Base-by-base conservation (phyloP, 495 filamentous ascomycete genomes). In the Hyphodiscus hymeniophilus region DNA sequence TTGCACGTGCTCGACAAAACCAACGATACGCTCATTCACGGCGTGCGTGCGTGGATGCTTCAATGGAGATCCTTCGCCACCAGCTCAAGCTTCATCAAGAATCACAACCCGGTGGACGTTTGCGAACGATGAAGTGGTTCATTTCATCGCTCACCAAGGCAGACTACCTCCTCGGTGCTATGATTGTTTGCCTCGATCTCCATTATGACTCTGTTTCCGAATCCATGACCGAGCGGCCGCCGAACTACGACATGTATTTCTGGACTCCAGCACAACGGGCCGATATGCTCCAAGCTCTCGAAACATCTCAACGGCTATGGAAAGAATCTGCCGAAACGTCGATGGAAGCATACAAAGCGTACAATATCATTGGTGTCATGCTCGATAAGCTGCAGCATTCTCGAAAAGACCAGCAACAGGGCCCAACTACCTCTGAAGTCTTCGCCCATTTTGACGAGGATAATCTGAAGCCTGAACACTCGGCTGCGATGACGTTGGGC, bases 281-380 rank as follows among this genome's bases (percentile, higher is more conserved):
- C 7, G 83, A 88, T 52, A 92, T 95, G 87, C 66, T 89, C 30
- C 60, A 65, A 17, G 76, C 80, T 6, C 71, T 95, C 7, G 84
- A 88, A 61, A 70, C 68, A n/a, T 81, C 82, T 30, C 75, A 77
- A 38, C 72, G 73, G 7, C 90, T 95, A 26, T 95, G 89, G 89
- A 80, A 84, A 26, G 77, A 79, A 13, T 66, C 85, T 15, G 73
- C 76, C 0, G 81, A 91, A 42, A 71, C 80, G 33, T 88, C 80
- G n/a, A 84, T 95, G 63, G 89, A 95, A 51, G 87, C 90, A 0
- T 88, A 80, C 64, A 96, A 95, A 64, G 89, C 87, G 13, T 76
- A 77, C 16, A 76, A 71, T n/a, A 74, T 85, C 12, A 71, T 96
- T 6, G 76, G 76, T 7, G 80, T 92, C 34, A 92, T 94, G 80